These are phyloP conservation scores for Gossypium davidsonii DNA, from an alignment of 441 rosid genomes.

Conservation along the genomic window DNA sequence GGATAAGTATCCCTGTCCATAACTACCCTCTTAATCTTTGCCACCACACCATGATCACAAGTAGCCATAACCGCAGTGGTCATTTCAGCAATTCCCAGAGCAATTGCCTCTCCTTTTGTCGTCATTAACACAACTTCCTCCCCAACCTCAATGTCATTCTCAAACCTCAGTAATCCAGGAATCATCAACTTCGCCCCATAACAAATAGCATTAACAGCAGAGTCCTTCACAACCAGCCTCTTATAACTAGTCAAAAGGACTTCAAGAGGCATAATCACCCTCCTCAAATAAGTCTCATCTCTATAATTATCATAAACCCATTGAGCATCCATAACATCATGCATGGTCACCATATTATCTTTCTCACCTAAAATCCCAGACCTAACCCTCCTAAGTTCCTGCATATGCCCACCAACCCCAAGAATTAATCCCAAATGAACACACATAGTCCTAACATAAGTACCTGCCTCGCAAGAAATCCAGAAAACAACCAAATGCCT, in stretches of 20 bases:
- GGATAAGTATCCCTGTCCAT: slow-evolving; percentile 96
- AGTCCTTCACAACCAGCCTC: slow-evolving; percentile 85
- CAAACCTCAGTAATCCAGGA: slow-evolving; percentile 80
- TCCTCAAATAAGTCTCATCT: slow-evolving; percentile 72
- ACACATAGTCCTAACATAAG: slow-evolving; percentile 86
- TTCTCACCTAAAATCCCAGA: slow-evolving; percentile 83
- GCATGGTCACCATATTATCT: slow-evolving; percentile 95
- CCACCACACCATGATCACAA: slow-evolving; percentile 89
- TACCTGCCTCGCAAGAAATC: slow-evolving; percentile 96
- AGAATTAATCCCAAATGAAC: slow-evolving; percentile 85
- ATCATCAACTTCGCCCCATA: slow-evolving; percentile 93
- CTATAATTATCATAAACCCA: slow-evolving; percentile 56
- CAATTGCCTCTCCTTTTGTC: slow-evolving; percentile 86
- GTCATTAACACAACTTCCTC: slow-evolving; percentile 90
- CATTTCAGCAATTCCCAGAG: slow-evolving; percentile 90
- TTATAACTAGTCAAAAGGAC: slow-evolving; percentile 80
- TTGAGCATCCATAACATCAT: slow-evolving; percentile 90
- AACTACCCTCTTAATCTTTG: slow-evolving; percentile 89
- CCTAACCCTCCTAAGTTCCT: slow-evolving; percentile 85
- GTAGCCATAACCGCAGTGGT: slow-evolving; percentile 92
- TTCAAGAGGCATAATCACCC: slow-evolving; percentile 86
- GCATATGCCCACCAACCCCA: slow-evolving; percentile 95
- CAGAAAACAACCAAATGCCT: slow-evolving; percentile 86
- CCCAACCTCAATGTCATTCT: slow-evolving; percentile 81
- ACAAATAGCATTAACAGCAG: slow-evolving; percentile 86